Evolutionary conservation across 257 asterid genomes (phyloP).

Genomic region (Parsonsia alboflavescens): DNA sequence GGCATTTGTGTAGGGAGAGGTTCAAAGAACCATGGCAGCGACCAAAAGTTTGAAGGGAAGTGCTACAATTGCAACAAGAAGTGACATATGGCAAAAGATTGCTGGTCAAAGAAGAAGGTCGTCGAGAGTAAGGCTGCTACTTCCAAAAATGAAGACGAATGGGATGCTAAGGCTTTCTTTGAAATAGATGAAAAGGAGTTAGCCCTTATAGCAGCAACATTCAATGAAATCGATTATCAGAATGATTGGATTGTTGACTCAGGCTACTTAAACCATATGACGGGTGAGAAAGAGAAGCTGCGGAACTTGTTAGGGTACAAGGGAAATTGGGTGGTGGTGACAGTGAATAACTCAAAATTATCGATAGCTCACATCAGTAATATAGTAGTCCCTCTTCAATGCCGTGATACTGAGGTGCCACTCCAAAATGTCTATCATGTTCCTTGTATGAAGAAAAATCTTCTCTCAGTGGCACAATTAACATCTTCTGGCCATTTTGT

Average conservation of each 20-base stretch:
- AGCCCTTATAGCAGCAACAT: background rate
- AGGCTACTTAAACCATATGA: conserved; percentile 13
- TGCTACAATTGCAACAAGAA: no score
- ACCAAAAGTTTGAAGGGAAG: no score
- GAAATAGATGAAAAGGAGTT: background rate
- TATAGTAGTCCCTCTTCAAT: background rate
- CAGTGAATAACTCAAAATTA: conserved; percentile 6
- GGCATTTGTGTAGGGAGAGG: no score
- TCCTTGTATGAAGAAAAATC: conserved; percentile 9
- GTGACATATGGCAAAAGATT: no score
- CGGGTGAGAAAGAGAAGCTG: conserved; percentile 1
- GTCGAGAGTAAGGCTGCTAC: no score
- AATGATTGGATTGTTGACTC: background rate
- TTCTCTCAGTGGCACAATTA: background rate
- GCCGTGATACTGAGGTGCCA: background rate
- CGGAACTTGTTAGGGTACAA: conserved; percentile 6
- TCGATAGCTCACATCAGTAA: conserved; percentile 4
- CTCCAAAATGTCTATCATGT: conserved; percentile 14
- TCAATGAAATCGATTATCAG: background rate
- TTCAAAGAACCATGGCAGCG: no score
- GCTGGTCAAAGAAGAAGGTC: no score
- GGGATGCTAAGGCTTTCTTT: conserved; percentile 9
- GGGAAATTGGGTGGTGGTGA: conserved; percentile 9
- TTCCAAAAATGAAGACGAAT: no score
- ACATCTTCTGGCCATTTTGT: background rate